Conservation (phyloP, 2,329 filamentous ascomycete genomes). For the Xylariales sp. region DNA sequence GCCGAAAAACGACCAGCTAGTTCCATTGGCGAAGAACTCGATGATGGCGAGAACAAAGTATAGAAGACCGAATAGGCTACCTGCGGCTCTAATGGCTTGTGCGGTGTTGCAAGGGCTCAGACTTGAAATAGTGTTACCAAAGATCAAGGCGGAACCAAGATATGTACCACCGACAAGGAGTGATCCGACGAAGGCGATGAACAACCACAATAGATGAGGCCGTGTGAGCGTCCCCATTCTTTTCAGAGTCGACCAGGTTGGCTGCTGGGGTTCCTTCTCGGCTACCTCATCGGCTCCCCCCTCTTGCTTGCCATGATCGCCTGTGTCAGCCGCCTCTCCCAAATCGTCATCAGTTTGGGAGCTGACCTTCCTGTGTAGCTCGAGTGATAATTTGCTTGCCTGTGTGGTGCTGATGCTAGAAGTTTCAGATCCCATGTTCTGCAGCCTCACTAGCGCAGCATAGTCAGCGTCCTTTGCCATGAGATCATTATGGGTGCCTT, state of each 20-base stretch:
- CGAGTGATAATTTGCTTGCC: constrained; percentile 49
- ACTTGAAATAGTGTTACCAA: constrained; percentile 62
- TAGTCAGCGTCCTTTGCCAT: constrained; percentile 54
- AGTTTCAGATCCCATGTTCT: constrained; percentile 51
- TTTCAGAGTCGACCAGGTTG: constrained; percentile 55
- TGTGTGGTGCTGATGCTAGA: constrained; percentile 49
- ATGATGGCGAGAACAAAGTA: constrained; percentile 64
- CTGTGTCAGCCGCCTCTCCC: constrained; percentile 23
- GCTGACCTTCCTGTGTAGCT: constrained; percentile 47
- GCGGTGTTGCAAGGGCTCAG: constrained; percentile 62
- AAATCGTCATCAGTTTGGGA: constrained; percentile 35
- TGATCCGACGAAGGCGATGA: constrained; percentile 56
- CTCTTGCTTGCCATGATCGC: constrained; percentile 32
- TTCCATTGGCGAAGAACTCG: constrained; percentile 70
- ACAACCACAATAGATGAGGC: constrained; percentile 54
- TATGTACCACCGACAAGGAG: constrained; percentile 68
- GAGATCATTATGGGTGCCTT: constrained; percentile 70
- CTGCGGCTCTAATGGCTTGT: constrained; percentile 51
- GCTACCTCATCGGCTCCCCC: constrained; percentile 23
- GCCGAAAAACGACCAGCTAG: constrained; percentile 65
- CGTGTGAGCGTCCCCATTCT: constrained; percentile 53
- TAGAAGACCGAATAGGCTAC: constrained; percentile 54
- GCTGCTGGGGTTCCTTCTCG: constrained; percentile 35
- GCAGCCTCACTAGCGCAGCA: constrained; percentile 49
- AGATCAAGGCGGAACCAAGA: constrained; percentile 66